phyloP scores from a whole-genome alignment of 345 rosid genomes.

The Citrus sinensis region DVS_A1.0 CM039163.1:18520001-18520500 shows the following conservation, averaged over 20 bases:
- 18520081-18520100: not conserved
- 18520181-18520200: not conserved
- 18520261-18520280: slow-evolving; percentile 1
- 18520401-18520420: slow-evolving; percentile 30
- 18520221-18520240: not conserved
- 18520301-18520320: not conserved
- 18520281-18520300: not conserved
- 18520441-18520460: slow-evolving; percentile 57
- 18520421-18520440: slow-evolving; percentile 36
- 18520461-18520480: slow-evolving; percentile 39
- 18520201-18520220: not conserved
- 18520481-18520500: slow-evolving; percentile 32
- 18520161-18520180: not conserved
- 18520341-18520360: slow-evolving; percentile 21
- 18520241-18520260: not conserved
- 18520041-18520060: not conserved
- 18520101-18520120: not conserved
- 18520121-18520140: not conserved
- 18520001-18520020: not conserved
- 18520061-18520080: not conserved
- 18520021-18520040: not conserved
- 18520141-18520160: not conserved
- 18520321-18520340: slow-evolving; percentile 27
- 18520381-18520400: slow-evolving; percentile 50
- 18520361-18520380: slow-evolving; percentile 45